Conservation (phyloP, 2,329 filamentous ascomycete genomes). For the Arachnopeziza araneosa region DNA sequence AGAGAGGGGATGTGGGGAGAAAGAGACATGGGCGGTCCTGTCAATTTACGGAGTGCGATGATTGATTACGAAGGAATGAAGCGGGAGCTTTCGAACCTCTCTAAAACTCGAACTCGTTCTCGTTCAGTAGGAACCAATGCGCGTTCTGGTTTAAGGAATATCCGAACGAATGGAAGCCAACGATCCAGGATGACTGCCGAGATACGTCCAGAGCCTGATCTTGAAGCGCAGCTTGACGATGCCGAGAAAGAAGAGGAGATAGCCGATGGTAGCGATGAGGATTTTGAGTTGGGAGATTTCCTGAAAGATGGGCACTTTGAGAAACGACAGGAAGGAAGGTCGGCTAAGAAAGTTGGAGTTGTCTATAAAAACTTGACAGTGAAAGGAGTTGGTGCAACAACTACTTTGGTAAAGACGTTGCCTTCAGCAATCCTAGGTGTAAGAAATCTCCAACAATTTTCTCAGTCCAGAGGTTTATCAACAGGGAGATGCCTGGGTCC, state of each 20-base stretch:
- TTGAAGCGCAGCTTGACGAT: not conserved
- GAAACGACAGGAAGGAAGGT: constrained; percentile 60
- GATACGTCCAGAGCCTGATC: not conserved
- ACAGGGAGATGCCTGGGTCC: not conserved
- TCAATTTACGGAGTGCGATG: constrained; percentile 48
- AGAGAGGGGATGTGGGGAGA: constrained; percentile 57
- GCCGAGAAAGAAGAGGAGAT: not conserved
- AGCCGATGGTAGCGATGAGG: constrained; percentile 30
- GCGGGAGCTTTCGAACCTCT: constrained; percentile 48
- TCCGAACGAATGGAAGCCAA: not conserved
- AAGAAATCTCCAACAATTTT: constrained; percentile 6
- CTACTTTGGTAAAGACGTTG: constrained; percentile 65
- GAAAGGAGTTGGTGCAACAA: constrained; percentile 60
- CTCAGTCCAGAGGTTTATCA: not conserved
- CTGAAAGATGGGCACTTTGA: constrained; percentile 72
- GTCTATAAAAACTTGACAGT: constrained; percentile 73
- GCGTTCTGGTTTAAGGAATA: not conserved
- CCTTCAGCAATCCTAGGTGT: constrained; percentile 65
- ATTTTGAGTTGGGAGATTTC: constrained; percentile 65
- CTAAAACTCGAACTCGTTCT: constrained; percentile 34
- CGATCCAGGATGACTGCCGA: not conserved
- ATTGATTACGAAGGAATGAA: constrained; percentile 54
- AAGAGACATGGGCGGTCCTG: constrained; percentile 47
- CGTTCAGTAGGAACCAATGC: not conserved
- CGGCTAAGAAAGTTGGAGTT: constrained; percentile 72